Evolutionary conservation across 2,329 filamentous ascomycete genomes (phyloP), one percentile per base, ranked within the genome.

Genomic region (Fusarium sp.): DNA sequence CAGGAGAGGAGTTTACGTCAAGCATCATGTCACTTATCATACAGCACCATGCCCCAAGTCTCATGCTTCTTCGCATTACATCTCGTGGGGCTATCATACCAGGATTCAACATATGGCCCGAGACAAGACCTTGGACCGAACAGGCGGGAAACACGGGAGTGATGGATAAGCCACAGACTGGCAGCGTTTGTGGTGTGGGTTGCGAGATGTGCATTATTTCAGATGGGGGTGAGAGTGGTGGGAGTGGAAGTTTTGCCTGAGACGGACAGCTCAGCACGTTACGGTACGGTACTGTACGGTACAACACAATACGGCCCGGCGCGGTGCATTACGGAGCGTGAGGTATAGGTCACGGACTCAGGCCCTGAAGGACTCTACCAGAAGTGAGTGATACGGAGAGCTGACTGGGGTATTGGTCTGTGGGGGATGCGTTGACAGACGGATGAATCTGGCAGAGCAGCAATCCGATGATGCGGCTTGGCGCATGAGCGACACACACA

Each of bases 391-490:
- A 51, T 56, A 36, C 44, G 36, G 15, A 45, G 36, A 57, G 35
- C 44, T 61, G 35, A 65, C 59, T 60, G 54, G 63, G 61, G 59
- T 45, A 38, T n/a, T 36, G 56, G 39, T 50, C 53, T 58, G 35
- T 39, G 45, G 58, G 64, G 55, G 41, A 64, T 26, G 56, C 31
- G n/a, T 26, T 26, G 13, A 51, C 48, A 16, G 18, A 39, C 47
- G 58, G 61, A 64, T 53, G 50, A 57, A 38, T 54, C 62, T 38
- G 48, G 41, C 44, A 28, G 48, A 60, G 44, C 61, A 57, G 54
- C 54, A 63, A 66, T 50, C 53, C 60, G 55, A 63, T 72, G 64
- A 70, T 68, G 70, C 61, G 64, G 57, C 64, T 75, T 75, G 67
- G 70, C 64, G 67, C 72, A 75, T 71, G 68, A 71, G 62, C 41